A percentile compares a stretch with the other conserved stretches of the same genome.
Conservation (phyloP, 2,329 filamentous ascomycete species). For the Phyllosticta citribraziliensis region DNA sequence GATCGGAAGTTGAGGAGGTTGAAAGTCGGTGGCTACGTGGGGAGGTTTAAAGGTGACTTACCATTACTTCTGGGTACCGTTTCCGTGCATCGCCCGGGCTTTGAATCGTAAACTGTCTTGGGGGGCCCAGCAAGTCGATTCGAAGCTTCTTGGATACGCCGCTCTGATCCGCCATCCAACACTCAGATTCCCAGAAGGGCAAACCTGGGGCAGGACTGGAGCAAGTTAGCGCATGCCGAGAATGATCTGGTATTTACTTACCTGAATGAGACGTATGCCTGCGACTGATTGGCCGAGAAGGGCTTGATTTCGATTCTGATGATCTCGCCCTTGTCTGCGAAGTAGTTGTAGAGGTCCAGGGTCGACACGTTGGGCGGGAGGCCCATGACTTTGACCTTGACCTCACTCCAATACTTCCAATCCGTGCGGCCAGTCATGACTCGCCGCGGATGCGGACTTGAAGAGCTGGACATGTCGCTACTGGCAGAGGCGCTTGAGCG, state of each 20-base stretch:
- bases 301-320: conserved; percentile 20
- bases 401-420: conserved; percentile 8
- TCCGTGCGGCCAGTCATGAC: not conserved
- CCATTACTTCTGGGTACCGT: conserved; percentile 16
- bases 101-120: not conserved
- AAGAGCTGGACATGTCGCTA: not conserved
- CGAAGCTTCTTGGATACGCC: not conserved
- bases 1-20: not conserved
- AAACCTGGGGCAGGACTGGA: not conserved
- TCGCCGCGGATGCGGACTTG: not conserved
- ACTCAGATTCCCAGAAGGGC: not conserved
- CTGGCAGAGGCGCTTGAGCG: not conserved
- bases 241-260: not conserved
- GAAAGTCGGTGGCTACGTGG: not conserved
- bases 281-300: not conserved
- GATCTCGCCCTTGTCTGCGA: conserved; percentile 18
- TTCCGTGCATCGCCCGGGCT: conserved; percentile 19
- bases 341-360: conserved; percentile 13
- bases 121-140: not conserved
- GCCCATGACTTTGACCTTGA: conserved; percentile 13
- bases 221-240: not conserved
- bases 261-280: conserved; percentile 2
- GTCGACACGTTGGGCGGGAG: conserved; percentile 13
- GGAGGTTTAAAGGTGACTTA: not conserved
- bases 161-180: not conserved